Evolutionary conservation across 108 stramenopile genomes (phyloP).

Genomic region (Conticribra guillardii): DNA sequence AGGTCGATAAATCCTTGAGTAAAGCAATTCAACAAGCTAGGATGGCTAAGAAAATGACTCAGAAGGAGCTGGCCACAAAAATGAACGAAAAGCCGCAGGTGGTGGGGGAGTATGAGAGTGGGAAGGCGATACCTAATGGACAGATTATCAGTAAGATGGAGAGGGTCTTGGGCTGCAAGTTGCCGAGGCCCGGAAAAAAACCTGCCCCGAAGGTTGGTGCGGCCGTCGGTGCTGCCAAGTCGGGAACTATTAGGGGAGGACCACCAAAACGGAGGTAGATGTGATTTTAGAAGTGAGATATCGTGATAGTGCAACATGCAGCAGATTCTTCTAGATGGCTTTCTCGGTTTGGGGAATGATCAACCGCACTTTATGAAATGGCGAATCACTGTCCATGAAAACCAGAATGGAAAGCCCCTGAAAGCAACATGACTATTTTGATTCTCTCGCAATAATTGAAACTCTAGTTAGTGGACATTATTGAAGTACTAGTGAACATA

Average conservation of each 20-base stretch:
- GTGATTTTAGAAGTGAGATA: too few species aligned
- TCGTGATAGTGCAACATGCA: too few species aligned
- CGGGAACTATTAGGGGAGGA: slow-evolving; percentile 65
- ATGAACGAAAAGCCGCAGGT: slow-evolving; percentile 98
- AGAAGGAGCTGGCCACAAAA: slow-evolving; percentile 94
- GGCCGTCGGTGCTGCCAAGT: slow-evolving; percentile 47
- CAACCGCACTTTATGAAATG: too few species aligned
- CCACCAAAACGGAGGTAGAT: slow-evolving; percentile 87
- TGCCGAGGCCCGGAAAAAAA: slow-evolving; percentile 86
- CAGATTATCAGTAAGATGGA: slow-evolving; percentile 95
- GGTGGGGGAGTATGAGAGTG: slow-evolving; percentile 95
- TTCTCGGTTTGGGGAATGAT: too few species aligned
- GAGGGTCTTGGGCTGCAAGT: slow-evolving; percentile 84
- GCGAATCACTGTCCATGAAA: too few species aligned
- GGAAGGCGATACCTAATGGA: slow-evolving; percentile 96
- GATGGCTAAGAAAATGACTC: slow-evolving; percentile 96
- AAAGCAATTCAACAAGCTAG: slow-evolving; percentile 97
- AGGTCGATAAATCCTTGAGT: slow-evolving; percentile 86
- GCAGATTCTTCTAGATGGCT: too few species aligned
- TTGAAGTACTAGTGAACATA: too few species aligned
- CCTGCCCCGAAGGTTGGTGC: slow-evolving; percentile 53
- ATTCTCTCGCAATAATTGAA: too few species aligned
- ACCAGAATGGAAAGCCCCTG: too few species aligned
- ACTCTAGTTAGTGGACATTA: too few species aligned
- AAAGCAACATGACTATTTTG: too few species aligned